Base-by-base conservation (phyloP, 2,329 filamentous ascomycete species). In the Thermomyces lanuginosus region DNA sequence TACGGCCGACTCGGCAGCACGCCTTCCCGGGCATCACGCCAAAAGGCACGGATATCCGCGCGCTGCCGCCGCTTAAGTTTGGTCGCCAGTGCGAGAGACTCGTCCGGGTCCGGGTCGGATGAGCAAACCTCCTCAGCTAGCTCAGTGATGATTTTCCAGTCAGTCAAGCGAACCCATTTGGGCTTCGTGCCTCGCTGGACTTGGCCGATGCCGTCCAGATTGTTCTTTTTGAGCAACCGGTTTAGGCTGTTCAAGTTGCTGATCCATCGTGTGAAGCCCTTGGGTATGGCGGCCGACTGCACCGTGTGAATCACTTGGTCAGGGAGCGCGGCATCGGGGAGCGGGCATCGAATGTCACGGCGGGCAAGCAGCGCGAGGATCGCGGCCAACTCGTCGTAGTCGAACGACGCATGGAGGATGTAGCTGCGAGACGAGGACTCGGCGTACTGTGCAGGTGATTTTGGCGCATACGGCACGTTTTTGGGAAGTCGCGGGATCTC, bases 331-430 rank as follows among this genome's bases (percentile, higher is more conserved):
- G 35, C 32, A 3, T 46, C 43, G 13, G 33, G 23, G 4, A 20
- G 15, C 24, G 8, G 6, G 16, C 15, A 22, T n/a, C 29, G 29
- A 19, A 28, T 23, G 3, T 31, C 30, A 29, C 33, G 22, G 35
- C 24, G 24, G n/a, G 24, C 28, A 24, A 45, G 10, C 3, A 42
- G 22, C 6, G 25, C 14, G 16, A 42, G 24, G 11, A 46, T 25
- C 8, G 40, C 38, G 11, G 26, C 26, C 24, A 42, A 32, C 32
- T 48, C 45, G 3, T 27, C 21, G 8, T 30, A 16, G 12, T 38
- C 36, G 23, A 48, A 45, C 22, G 45, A 39, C 20, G 43, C 35
- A 33, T 48, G 45, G 7, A 43, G 24, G 6, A 46, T 27, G 8
- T 21, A 21, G 7, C 15, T 21, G 4, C 6, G 15, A 12, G 17